A percentile compares a stretch with the other conserved stretches of the same genome.
phyloP scores from a whole-genome alignment of 108 stramenopile genomes.

The Discostella pseudostelligera region DNA sequence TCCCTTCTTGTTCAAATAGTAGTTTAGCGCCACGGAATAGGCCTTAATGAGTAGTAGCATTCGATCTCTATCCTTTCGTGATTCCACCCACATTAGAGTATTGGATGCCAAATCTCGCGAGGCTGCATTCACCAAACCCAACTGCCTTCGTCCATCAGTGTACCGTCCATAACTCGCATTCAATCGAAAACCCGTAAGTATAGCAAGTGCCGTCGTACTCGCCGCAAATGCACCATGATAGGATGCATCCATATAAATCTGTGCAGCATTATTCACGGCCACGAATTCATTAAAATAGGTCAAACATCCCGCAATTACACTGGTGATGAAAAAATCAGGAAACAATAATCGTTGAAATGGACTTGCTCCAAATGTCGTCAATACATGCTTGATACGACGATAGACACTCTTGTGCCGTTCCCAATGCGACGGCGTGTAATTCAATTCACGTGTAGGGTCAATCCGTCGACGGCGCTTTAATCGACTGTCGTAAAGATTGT shows the following conservation, averaged over 20 bases:
- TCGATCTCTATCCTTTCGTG: slow-evolving; percentile 21
- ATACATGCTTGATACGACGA: slow-evolving; percentile 42
- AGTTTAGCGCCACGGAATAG: slow-evolving; percentile 48
- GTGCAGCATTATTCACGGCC: neutral
- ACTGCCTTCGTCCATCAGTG: slow-evolving; percentile 42
- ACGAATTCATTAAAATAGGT: slow-evolving; percentile 53
- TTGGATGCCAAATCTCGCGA: slow-evolving; percentile 48
- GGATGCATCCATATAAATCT: slow-evolving; percentile 14
- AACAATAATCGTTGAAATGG: slow-evolving; percentile 55
- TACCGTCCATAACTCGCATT: slow-evolving; percentile 53
- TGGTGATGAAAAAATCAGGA: slow-evolving; percentile 49
- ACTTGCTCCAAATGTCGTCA: slow-evolving; percentile 25
- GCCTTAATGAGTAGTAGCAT: slow-evolving; percentile 49
- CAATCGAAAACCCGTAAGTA: slow-evolving; percentile 58
- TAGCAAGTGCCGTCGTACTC: slow-evolving; percentile 53
- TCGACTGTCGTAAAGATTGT: slow-evolving; percentile 29
- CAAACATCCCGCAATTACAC: slow-evolving; percentile 40
- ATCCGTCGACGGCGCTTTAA: slow-evolving; percentile 38
- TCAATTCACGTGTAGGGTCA: slow-evolving; percentile 55
- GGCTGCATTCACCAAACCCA: slow-evolving; percentile 34
- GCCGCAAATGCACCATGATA: slow-evolving; percentile 47
- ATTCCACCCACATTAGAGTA: slow-evolving; percentile 49
- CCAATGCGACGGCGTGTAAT: slow-evolving; percentile 44
- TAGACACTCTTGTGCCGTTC: slow-evolving; percentile 51
- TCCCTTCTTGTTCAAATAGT: slow-evolving; percentile 51